phyloP scores from a whole-genome alignment of 2,329 filamentous ascomycete genomes.

The Bipolaris gigantea region DNA sequence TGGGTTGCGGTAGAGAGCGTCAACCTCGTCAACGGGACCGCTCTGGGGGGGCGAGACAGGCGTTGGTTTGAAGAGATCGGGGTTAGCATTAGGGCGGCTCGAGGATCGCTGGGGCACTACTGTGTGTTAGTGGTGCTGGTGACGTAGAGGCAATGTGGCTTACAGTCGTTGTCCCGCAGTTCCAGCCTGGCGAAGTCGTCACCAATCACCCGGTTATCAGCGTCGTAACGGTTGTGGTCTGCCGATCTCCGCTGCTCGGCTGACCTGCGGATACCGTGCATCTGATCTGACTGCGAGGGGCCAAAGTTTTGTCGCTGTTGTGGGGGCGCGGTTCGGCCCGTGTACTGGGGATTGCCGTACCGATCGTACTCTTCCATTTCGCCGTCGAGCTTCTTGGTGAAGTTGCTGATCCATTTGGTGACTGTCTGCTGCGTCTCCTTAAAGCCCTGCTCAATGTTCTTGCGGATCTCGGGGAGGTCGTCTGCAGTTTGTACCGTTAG shows the following conservation, averaged over 20 bases:
- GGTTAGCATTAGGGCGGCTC: conserved; percentile 70
- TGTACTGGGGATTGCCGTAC: conserved; percentile 49
- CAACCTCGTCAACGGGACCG: conserved; percentile 76
- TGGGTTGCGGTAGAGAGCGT: conserved; percentile 65
- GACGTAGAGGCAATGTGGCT: neutral
- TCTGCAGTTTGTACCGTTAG: conserved; percentile 55
- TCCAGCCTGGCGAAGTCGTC: conserved; percentile 80
- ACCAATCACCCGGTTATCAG: conserved; percentile 84
- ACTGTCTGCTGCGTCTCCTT: conserved; percentile 90
- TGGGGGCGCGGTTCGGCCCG: conserved; percentile 18
- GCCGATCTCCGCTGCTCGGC: conserved; percentile 65
- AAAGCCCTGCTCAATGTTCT: conserved; percentile 94
- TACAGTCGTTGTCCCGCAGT: conserved; percentile 63
- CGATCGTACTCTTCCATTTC: conserved; percentile 68
- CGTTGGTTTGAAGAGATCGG: conserved; percentile 76
- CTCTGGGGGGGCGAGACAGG: conserved; percentile 56
- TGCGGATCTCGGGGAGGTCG: conserved; percentile 87
- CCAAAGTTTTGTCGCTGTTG: conserved; percentile 46
- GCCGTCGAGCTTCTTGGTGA: conserved; percentile 89
- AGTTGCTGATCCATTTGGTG: conserved; percentile 85
- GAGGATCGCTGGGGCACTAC: conserved; percentile 57
- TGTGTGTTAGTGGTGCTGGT: neutral
- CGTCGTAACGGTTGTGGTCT: conserved; percentile 91
- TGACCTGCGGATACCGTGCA: conserved; percentile 46
- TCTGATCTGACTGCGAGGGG: conserved; percentile 45